phyloP scores from a whole-genome alignment of 176 grass and related monocot species.

The Pharus latifolius region DNA sequence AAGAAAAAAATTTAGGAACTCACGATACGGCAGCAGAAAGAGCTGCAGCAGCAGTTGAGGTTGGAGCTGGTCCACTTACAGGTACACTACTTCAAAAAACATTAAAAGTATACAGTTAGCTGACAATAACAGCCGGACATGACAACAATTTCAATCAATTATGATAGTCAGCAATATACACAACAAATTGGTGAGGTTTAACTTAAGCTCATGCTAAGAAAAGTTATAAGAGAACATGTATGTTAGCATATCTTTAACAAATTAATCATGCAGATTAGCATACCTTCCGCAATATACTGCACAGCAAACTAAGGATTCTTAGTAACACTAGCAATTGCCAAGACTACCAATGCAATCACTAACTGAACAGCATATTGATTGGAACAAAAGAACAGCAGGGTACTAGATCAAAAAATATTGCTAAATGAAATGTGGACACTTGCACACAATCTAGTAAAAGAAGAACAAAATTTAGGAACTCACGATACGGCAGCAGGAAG shows the following conservation, averaged over 20 bases:
- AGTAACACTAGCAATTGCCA: background rate
- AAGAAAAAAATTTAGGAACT: background rate
- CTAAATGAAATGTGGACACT: too few species aligned
- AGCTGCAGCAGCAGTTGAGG: background rate
- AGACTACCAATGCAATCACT: too few species aligned
- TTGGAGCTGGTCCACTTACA: slow-evolving; percentile 12
- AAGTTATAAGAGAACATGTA: background rate
- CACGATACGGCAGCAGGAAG: slow-evolving; percentile 15
- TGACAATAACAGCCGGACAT: background rate
- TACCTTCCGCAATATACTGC: too few species aligned
- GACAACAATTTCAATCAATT: background rate
- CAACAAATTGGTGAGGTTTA: too few species aligned
- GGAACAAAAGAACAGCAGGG: too few species aligned
- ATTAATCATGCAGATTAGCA: background rate
- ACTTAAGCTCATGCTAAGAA: background rate
- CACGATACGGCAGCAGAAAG: slow-evolving; percentile 15
- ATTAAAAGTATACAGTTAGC: background rate
- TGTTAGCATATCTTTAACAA: background rate
- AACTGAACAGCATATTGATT: too few species aligned
- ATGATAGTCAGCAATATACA: background rate
- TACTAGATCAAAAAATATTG: too few species aligned
- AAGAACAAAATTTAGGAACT: background rate
- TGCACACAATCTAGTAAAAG: too few species aligned
- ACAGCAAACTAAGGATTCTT: background rate
- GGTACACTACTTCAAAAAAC: slow-evolving; percentile 9